These are phyloP conservation scores for Rhizomucor miehei DNA, from an alignment of 371 early-diverging fungal genomes.

Conservation along the genomic window DNA sequence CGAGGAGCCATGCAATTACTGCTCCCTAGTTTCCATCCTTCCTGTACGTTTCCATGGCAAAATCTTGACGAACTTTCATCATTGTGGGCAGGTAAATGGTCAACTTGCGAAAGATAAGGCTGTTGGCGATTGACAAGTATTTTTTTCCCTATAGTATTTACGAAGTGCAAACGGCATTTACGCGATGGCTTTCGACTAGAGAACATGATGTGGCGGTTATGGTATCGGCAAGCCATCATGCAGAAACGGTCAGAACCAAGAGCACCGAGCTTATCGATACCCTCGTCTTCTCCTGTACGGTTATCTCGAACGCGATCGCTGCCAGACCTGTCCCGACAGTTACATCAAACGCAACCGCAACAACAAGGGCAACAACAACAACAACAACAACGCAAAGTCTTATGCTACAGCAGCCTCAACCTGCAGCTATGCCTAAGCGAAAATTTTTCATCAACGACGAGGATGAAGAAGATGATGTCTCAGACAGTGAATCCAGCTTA, in stretches of 20 bases:
- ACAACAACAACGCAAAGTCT: too few species aligned
- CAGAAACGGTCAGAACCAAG: constrained; percentile 9
- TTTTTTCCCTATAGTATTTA: constrained; percentile 26
- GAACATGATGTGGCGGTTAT: constrained; percentile 48
- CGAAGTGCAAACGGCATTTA: constrained; percentile 43
- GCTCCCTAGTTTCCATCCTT: constrained; percentile 9
- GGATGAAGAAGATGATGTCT: constrained; percentile 1
- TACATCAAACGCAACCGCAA: not conserved
- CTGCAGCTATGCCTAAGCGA: not conserved
- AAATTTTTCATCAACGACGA: constrained; percentile 14
- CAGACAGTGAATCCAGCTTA: not conserved
- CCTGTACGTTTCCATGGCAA: constrained; percentile 12
- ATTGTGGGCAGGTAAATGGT: constrained; percentile 19
- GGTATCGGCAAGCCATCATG: constrained; percentile 28
- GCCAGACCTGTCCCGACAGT: constrained; percentile 1
- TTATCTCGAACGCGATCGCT: constrained; percentile 10
- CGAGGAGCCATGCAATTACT: constrained; percentile 18
- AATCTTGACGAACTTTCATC: constrained; percentile 20
- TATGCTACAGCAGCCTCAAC: not conserved
- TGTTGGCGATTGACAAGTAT: not conserved
- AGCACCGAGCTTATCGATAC: constrained; percentile 3
- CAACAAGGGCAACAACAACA: not conserved
- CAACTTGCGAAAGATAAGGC: not conserved
- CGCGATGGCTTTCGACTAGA: constrained; percentile 48
- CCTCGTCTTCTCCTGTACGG: not conserved